These are phyloP conservation scores for Cyclotella cryptica DNA, from an alignment of 108 stramenopile genomes.

Conservation along the genomic window DNA sequence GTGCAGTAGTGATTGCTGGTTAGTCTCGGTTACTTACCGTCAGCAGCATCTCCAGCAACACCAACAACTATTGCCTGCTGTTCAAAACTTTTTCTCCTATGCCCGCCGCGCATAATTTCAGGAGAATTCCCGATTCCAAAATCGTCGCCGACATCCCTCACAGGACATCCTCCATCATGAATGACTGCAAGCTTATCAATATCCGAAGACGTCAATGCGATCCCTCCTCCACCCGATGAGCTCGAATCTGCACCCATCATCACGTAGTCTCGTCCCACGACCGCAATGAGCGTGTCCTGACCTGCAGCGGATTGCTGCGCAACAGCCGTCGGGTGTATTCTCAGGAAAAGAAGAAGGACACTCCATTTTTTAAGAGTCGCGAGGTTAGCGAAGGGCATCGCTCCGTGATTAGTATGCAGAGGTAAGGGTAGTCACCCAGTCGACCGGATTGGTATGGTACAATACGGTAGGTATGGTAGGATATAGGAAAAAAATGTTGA, in stretches of 20 bases:
- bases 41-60: slow-evolving; percentile 75
- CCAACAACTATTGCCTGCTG: slow-evolving; percentile 75
- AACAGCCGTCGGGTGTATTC: not conserved
- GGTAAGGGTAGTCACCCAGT: too few species aligned
- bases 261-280: slow-evolving; percentile 80
- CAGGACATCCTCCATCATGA: slow-evolving; percentile 39
- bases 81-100: slow-evolving; percentile 16
- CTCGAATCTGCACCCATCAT: slow-evolving; percentile 80
- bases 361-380: too few species aligned
- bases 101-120: not conserved
- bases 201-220: slow-evolving; percentile 70
- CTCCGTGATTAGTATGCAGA: too few species aligned
- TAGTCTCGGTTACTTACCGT: slow-evolving; percentile 29
- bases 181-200: slow-evolving; percentile 71
- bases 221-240: slow-evolving; percentile 53
- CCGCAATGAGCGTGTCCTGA: slow-evolving; percentile 79
- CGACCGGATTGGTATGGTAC: too few species aligned
- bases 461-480: too few species aligned
- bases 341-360: not conserved
- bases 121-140: not conserved
- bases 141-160: not conserved
- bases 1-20: not conserved
- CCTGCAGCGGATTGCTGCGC: slow-evolving; percentile 50
- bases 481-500: too few species aligned
- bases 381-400: too few species aligned